Evolutionary conservation across 1,284 basidiomycete species (phyloP), one percentile per base, ranked within the genome.

Genomic region (Ceratobasidium sp.): DNA sequence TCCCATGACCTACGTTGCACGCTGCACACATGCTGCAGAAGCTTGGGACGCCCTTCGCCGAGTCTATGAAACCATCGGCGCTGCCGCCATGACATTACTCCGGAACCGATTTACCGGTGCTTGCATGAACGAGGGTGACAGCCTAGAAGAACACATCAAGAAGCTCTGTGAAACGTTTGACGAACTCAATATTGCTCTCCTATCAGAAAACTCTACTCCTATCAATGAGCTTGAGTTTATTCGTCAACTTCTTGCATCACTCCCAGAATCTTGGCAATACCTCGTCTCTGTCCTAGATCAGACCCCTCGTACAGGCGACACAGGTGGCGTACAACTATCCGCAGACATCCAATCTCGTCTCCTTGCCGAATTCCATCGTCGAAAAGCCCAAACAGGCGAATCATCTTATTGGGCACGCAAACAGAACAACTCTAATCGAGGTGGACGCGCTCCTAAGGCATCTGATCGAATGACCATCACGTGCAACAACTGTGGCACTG

Each of bases 201-300:
- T 64, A 14, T 5, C 44, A 24, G 62, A 64, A n/a, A 15, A 24
- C 1, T 45, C 36, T 27, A 1, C 1, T 22, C 15, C 41, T 27
- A 64, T 64, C 62, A 64, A 8, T 22, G 62, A 64, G 31, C 62
- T 64, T 19, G 62, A 64, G 19, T 64, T 50, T 50, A 17, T 64
- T 45, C 45, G 62, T 1, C 62, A 64, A 50, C 24, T 64, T 1
- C 62, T 64, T 7, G 62, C 62, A 2, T 64, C 62, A 9, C 62
- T 50, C 4, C 62, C 62, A 1, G 62, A 64, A 48, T 64, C 62
- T 7, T 64, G 62, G 62, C 62, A 64, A 64, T 50, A 24, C 36
- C 9, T 60, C 5, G 57, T 60, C 6, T 11, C 57, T 14, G 31
- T 60, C 5, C 27, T 17, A 2, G 59, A 44, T 24, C 33, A 60